Conservation (phyloP, 768 basidiomycete species). For the Dentipellis sp. region DNA sequence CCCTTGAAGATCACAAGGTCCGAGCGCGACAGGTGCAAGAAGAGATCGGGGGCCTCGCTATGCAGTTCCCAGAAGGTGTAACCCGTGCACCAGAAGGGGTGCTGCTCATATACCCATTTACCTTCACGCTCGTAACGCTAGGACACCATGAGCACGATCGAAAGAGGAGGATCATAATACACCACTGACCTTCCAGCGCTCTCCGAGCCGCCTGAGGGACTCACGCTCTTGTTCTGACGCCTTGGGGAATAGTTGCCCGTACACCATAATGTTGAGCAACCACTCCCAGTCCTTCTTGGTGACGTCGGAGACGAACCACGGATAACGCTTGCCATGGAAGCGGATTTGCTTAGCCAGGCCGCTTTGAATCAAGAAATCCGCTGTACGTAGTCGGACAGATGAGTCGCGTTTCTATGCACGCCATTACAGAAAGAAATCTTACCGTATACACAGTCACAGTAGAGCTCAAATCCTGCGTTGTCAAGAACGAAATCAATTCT, state of each 20-base stretch:
- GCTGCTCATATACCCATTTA: slow-evolving; percentile 91
- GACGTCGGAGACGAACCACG: slow-evolving; percentile 93
- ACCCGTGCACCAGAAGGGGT: slow-evolving; percentile 94
- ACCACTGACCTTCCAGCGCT: slow-evolving; percentile 73
- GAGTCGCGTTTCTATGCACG: too few relatives aligned
- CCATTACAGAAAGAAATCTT: background rate
- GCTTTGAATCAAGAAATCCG: slow-evolving; percentile 89
- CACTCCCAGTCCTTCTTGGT: slow-evolving; percentile 94
- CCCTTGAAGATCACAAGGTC: slow-evolving; percentile 95
- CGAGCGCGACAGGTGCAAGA: slow-evolving; percentile 82
- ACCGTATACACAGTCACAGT: slow-evolving; percentile 82
- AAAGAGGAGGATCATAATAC: background rate
- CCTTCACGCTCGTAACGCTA: slow-evolving; percentile 89
- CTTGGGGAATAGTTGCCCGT: slow-evolving; percentile 86
- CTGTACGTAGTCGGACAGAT: slow-evolving; percentile 27
- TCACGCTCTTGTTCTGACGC: slow-evolving; percentile 73
- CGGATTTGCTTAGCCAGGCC: slow-evolving; percentile 77
- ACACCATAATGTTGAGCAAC: slow-evolving; percentile 81
- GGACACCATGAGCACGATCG: background rate
- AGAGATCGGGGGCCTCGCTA: slow-evolving; percentile 80
- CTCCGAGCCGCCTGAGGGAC: slow-evolving; percentile 68
- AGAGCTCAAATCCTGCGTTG: slow-evolving; percentile 83
- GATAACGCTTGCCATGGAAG: slow-evolving; percentile 94
- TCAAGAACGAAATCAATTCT: slow-evolving; percentile 66
- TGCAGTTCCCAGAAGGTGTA: slow-evolving; percentile 90